phyloP scores from a whole-genome alignment of 2,329 filamentous ascomycete genomes.

The Colletotrichum truncatum region DNA sequence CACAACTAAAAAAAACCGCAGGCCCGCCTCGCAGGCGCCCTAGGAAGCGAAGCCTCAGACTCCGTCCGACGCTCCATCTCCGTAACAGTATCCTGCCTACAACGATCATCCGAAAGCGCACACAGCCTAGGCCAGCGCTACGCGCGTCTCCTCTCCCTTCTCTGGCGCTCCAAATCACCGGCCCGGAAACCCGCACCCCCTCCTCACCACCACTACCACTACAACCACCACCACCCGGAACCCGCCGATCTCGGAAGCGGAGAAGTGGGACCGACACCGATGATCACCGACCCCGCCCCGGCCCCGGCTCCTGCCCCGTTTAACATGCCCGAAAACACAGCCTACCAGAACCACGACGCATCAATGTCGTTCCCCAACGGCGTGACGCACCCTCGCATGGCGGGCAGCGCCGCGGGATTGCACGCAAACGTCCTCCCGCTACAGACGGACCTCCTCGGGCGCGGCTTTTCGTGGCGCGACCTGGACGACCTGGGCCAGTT shows the following conservation, averaged over 20 bases:
- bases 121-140: constrained; percentile 71
- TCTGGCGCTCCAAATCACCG: constrained; percentile 60
- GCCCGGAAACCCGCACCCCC: constrained; percentile 28
- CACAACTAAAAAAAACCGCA: constrained; percentile 32
- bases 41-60: constrained; percentile 62
- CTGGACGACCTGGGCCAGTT: constrained; percentile 68
- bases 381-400: too few species aligned
- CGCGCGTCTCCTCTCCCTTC: constrained; percentile 65
- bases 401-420: too few species aligned
- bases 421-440: neutral
- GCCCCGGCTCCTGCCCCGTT: too few species aligned
- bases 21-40: constrained; percentile 67
- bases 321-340: too few species aligned
- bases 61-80: constrained; percentile 66
- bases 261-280: too few species aligned
- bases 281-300: too few species aligned
- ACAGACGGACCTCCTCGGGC: constrained; percentile 42
- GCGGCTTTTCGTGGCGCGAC: constrained; percentile 71
- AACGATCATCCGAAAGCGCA: constrained; percentile 63
- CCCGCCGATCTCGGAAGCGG: neutral
- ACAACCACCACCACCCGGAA: neutral
- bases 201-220: neutral
- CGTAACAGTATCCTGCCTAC: constrained; percentile 67
- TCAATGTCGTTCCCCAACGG: too few species aligned
- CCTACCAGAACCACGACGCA: too few species aligned